These are phyloP conservation scores for Eucalyptus cloeziana DNA, from an alignment of 345 rosid genomes.

Conservation along the genomic window DNA sequence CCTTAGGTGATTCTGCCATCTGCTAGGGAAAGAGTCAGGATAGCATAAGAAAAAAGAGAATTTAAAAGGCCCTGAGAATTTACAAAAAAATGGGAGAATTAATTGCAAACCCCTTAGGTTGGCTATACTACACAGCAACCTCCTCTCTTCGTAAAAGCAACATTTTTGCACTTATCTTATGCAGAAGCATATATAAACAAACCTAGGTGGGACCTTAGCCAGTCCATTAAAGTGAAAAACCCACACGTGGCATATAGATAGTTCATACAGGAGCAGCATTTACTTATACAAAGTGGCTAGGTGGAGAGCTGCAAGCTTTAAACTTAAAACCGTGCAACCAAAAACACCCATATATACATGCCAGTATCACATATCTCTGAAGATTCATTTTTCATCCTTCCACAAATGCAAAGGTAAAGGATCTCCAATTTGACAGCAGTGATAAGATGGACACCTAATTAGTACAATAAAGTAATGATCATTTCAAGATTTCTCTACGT, in stretches of 20 bases:
- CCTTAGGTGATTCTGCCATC: conserved; percentile 33
- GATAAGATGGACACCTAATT: background rate
- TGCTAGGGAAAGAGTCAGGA: background rate
- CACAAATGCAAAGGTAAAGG: background rate
- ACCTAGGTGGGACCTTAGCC: background rate
- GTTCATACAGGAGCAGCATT: background rate
- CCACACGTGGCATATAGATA: background rate
- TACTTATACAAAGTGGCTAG: background rate
- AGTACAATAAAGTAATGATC: background rate
- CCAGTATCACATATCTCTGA: background rate
- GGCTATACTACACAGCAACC: background rate
- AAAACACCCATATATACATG: background rate
- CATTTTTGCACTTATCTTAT: background rate
- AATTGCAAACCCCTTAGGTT: background rate
- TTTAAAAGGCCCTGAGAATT: background rate
- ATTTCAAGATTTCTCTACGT: background rate
- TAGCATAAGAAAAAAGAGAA: background rate
- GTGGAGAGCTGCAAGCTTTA: background rate
- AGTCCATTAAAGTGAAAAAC: background rate
- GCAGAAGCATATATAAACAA: background rate
- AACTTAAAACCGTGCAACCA: background rate
- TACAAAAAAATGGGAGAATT: background rate
- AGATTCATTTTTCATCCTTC: background rate
- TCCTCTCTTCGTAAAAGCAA: background rate
- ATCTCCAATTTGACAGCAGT: background rate